Evolutionary conservation across 148 eudicot species (phyloP), one percentile per base, ranked within the genome.

Genomic region (Arctostaphylos glauca): DNA sequence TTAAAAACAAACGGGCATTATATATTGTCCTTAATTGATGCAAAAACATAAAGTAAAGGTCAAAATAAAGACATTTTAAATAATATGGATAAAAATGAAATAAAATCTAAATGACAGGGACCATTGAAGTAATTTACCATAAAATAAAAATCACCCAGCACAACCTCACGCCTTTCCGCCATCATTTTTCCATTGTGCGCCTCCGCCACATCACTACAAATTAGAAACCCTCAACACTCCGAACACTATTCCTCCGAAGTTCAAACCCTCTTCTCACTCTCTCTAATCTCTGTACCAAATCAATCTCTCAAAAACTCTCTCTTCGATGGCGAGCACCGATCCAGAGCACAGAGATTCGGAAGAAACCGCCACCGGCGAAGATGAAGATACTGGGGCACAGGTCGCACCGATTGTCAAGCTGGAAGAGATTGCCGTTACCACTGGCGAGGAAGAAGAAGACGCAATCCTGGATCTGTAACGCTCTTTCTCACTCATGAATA

Each of bases 401-500:
- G 82, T 92, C 44, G 93, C 96, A 19, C 98, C 98, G 9, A 91
- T 94, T 71, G 90, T 92, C 74, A 86, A 81, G 70, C 94, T 94
- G 72, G 94, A 94, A 82, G 92, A 93, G 75, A 93, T 94, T 13
- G 86, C 92, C 46, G 90, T 94, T 18, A 86, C 92, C 54, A 94
- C 98, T 74, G 96, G 96, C 58, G 98, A 94, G 86, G 98, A 94
- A 77, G 84, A 93, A 19, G 98, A 94, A 82, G 92, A 91, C 16
- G 84, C 90, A 41, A 83, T 94, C 66, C 92, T 93, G 82, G 95
- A 93, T 91, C 90, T 91, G 96, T 94, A 23, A 90, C 1, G 14
- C 41, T 58, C 62, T 43, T 56, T 13, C 41, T 12, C 74, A 12
- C 70, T 25, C 71, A 31, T 58, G 18, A 43, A 14, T 5, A 66